Evolutionary conservation across 495 filamentous ascomycete genomes (phyloP).

Genomic region (Penicillium crystallinum): DNA sequence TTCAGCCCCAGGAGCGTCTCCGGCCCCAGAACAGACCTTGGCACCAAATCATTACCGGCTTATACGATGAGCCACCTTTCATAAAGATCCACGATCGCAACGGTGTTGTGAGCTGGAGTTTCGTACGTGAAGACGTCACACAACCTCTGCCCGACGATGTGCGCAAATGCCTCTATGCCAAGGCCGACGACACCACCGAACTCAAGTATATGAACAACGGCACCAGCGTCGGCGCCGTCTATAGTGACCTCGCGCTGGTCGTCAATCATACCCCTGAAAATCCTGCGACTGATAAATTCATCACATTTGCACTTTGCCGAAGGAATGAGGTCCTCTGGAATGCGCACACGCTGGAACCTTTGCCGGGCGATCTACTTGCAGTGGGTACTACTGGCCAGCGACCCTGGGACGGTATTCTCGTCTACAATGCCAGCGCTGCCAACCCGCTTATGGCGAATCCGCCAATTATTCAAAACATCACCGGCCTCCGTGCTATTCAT

Average conservation of each 20-base stretch:
- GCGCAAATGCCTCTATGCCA: constrained; percentile 12
- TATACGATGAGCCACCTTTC: constrained; percentile 21
- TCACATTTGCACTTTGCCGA: not conserved
- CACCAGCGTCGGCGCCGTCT: constrained; percentile 19
- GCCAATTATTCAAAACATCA: constrained; percentile 26
- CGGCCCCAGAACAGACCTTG: constrained; percentile 14
- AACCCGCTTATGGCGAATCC: constrained; percentile 20
- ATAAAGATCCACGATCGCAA: constrained; percentile 24
- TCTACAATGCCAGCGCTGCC: constrained; percentile 21
- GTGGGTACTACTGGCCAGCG: constrained; percentile 23
- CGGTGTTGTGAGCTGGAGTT: constrained; percentile 22
- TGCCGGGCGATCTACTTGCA: constrained; percentile 20
- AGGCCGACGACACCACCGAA: constrained; percentile 26
- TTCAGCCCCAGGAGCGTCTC: constrained; percentile 17
- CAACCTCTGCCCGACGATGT: not conserved
- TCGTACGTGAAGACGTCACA: constrained; percentile 17
- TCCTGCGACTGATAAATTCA: not conserved
- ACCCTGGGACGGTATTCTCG: constrained; percentile 24
- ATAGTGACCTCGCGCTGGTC: constrained; percentile 18
- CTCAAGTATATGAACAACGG: constrained; percentile 23
- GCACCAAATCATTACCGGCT: constrained; percentile 23
- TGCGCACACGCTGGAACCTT: constrained; percentile 21
- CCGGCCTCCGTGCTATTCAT: constrained; percentile 26
- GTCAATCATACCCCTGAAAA: constrained; percentile 25
- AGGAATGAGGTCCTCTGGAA: constrained; percentile 22